Evolutionary conservation across 441 rosid species (phyloP).

Genomic region (Corymbia citriodora): DNA sequence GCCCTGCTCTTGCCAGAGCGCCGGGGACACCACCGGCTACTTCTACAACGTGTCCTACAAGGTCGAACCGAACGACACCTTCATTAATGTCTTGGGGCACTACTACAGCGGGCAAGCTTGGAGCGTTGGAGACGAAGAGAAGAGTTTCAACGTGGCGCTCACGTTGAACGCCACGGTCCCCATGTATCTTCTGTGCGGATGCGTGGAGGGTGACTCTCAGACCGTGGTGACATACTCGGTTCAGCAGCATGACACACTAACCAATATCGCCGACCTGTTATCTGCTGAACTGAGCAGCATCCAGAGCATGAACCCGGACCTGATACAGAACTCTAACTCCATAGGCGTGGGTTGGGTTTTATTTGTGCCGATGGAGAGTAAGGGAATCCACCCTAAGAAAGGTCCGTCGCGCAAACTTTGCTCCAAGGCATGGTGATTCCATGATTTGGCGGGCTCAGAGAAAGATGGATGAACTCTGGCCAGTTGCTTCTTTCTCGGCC

Average conservation of each 20-base stretch:
- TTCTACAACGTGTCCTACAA: slow-evolving; percentile 32
- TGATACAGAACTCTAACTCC: slow-evolving; percentile 10
- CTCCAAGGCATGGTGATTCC: neutral
- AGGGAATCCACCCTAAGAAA: slow-evolving; percentile 19
- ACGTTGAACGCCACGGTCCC: slow-evolving; percentile 3
- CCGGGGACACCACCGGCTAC: slow-evolving; percentile 29
- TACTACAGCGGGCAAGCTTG: slow-evolving; percentile 43
- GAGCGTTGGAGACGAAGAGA: slow-evolving; percentile 20
- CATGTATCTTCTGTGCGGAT: slow-evolving; percentile 45
- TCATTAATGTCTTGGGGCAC: slow-evolving; percentile 19
- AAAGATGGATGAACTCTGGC: neutral
- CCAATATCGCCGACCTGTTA: slow-evolving; percentile 24
- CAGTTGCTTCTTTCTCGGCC: neutral
- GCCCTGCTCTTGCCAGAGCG: slow-evolving; percentile 36
- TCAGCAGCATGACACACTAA: slow-evolving; percentile 32
- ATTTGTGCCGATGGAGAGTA: slow-evolving; percentile 34
- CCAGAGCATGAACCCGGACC: slow-evolving; percentile 23
- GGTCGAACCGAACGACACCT: slow-evolving; percentile 18
- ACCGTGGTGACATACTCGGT: slow-evolving; percentile 51
- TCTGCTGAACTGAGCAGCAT: slow-evolving; percentile 23
- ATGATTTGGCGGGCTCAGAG: neutral
- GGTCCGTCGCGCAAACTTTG: neutral
- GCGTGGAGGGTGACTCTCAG: slow-evolving; percentile 24
- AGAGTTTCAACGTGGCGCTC: neutral
- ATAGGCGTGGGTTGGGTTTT: slow-evolving; percentile 34